Evolutionary conservation across 2,329 filamentous ascomycete genomes (phyloP).

Genomic region (Colletotrichum salicis): DNA sequence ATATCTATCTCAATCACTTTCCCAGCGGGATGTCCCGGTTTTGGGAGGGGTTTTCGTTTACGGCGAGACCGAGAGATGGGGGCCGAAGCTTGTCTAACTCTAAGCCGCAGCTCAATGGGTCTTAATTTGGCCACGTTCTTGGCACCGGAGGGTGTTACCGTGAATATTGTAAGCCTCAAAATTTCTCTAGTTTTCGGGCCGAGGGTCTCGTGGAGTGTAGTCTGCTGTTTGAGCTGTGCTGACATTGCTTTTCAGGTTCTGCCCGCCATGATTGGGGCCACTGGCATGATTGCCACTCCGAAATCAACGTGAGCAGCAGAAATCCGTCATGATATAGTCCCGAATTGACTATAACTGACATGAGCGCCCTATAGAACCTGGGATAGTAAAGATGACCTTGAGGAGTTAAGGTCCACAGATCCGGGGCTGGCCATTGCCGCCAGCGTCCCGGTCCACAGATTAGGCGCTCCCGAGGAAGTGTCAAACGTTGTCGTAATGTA

Average conservation of each 20-base stretch:
- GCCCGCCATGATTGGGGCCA: slow-evolving; percentile 49
- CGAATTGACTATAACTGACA: not conserved
- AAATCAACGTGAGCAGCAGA: slow-evolving; percentile 40
- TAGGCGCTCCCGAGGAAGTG: slow-evolving; percentile 49
- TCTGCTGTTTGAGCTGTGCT: too few species aligned
- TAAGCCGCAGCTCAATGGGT: slow-evolving; percentile 45
- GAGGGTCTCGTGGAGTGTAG: not conserved
- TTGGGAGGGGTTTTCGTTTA: not conserved
- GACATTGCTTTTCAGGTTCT: slow-evolving; percentile 41
- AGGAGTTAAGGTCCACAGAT: slow-evolving; percentile 43
- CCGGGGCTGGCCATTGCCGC: slow-evolving; percentile 48
- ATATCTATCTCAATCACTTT: not conserved
- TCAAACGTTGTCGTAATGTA: slow-evolving; percentile 47
- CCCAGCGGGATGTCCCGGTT: not conserved
- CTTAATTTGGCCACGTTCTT: slow-evolving; percentile 46
- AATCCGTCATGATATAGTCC: not conserved
- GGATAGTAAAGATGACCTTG: slow-evolving; percentile 43
- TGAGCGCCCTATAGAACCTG: slow-evolving; percentile 40
- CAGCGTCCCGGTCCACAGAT: slow-evolving; percentile 46
- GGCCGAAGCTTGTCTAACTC: not conserved
- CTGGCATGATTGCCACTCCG: slow-evolving; percentile 48
- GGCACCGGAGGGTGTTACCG: slow-evolving; percentile 46
- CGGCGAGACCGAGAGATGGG: not conserved
- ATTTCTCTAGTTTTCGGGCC: not conserved
- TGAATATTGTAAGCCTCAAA: slow-evolving; percentile 44